Evolutionary conservation across 2,329 filamentous ascomycete genomes (phyloP).

Genomic region (Monilinia fructicola): DNA sequence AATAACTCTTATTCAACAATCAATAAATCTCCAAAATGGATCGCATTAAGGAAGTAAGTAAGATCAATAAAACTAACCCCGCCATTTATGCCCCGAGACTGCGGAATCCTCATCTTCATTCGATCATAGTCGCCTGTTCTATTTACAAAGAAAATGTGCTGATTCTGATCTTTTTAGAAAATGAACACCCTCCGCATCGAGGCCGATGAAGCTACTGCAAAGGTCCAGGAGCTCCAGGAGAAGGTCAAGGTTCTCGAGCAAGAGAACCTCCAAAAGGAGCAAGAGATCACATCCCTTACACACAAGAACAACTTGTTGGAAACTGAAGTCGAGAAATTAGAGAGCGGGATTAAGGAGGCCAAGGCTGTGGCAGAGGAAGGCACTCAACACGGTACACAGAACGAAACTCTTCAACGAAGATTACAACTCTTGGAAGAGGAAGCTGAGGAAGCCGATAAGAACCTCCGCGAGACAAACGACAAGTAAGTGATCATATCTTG

Average conservation of each 20-base stretch:
- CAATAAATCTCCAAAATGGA: constrained; percentile 60
- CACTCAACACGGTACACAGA: constrained; percentile 79
- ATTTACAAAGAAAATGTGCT: constrained; percentile 15
- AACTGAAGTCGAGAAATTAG: constrained; percentile 87
- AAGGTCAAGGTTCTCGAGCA: constrained; percentile 91
- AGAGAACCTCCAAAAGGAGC: constrained; percentile 94
- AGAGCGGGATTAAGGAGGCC: constrained; percentile 76
- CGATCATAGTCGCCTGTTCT: constrained; percentile 6
- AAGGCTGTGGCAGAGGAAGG: constrained; percentile 86
- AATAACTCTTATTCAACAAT: constrained; percentile 1
- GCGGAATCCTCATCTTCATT: constrained; percentile 13
- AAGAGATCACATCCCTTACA: constrained; percentile 93
- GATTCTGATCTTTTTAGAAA: constrained; percentile 58
- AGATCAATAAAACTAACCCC: constrained; percentile 35
- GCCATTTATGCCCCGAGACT: constrained; percentile 31
- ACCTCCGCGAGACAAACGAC: constrained; percentile 93
- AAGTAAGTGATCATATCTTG: constrained; percentile 65
- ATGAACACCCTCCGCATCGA: constrained; percentile 93
- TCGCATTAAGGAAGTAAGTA: constrained; percentile 83
- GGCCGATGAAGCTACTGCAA: constrained; percentile 78
- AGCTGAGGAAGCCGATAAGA: constrained; percentile 94
- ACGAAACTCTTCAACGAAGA: constrained; percentile 87
- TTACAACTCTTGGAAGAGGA: constrained; percentile 97
- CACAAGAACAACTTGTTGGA: constrained; percentile 96
- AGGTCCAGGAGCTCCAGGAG: constrained; percentile 82